A percentile compares a stretch with the other conserved stretches of the same genome.
Evolutionary conservation across 805 yeast species (phyloP).

Genomic region (Candida morakotiae): DNA sequence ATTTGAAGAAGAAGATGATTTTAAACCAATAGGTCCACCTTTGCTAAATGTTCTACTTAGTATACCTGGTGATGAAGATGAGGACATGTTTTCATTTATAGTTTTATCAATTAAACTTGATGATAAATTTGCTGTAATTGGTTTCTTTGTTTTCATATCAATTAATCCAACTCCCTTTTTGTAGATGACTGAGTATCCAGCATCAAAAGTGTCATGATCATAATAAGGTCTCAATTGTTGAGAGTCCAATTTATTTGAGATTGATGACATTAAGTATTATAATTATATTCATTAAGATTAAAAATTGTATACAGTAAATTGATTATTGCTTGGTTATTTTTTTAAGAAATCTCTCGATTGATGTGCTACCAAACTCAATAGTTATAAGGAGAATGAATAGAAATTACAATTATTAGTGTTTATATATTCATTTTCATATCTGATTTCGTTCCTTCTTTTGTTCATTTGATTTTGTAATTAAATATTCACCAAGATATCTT

Average conservation of each 20-base stretch:
- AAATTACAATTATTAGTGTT: too few species aligned
- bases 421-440: too few species aligned
- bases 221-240: conserved; percentile 59
- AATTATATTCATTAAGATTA: too few species aligned
- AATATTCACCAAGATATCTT: conserved; percentile 48
- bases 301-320: too few species aligned
- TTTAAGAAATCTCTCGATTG: too few species aligned
- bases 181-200: conserved; percentile 58
- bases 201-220: conserved; percentile 62
- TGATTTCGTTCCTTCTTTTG: not conserved
- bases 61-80: conserved; percentile 5
- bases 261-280: too few species aligned
- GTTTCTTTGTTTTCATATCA: conserved; percentile 39
- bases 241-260: conserved; percentile 5
- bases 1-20: not conserved
- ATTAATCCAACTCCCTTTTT: conserved; percentile 61
- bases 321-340: too few species aligned
- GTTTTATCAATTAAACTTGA: conserved; percentile 13
- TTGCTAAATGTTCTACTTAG: conserved; percentile 6
- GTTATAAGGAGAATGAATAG: too few species aligned
- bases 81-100: conserved; percentile 8
- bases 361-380: too few species aligned
- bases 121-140: conserved; percentile 26
- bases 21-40: conserved; percentile 9
- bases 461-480: conserved; percentile 27